phyloP scores from a whole-genome alignment of 2,329 filamentous ascomycete species.

The Fusarium hainanense region DNA sequence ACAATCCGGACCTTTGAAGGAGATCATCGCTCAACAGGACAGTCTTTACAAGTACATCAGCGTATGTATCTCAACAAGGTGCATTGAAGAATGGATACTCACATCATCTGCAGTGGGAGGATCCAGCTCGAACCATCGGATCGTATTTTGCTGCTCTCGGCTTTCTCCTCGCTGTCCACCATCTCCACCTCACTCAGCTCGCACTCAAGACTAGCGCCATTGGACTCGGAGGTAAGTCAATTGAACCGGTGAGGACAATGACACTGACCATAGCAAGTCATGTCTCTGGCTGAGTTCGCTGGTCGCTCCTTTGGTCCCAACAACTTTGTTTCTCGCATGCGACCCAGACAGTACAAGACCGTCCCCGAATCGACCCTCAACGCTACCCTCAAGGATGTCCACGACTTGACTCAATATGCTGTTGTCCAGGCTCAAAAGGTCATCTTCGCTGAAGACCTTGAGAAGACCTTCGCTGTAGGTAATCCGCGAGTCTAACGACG shows the following conservation, averaged over 20 bases:
- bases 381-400: conserved; percentile 32
- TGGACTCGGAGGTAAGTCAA: conserved; percentile 29
- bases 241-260: fast-evolving
- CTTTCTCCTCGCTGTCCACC: conserved; percentile 28
- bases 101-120: conserved; percentile 31
- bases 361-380: conserved; percentile 38
- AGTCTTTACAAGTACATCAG: conserved; percentile 43
- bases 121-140: conserved; percentile 35
- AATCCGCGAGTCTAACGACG: fast-evolving
- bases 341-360: conserved; percentile 35
- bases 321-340: conserved; percentile 32
- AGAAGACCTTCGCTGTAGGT: conserved; percentile 34
- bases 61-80: background rate
- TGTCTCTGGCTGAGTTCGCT: conserved; percentile 33
- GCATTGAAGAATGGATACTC: background rate
- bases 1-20: conserved; percentile 30
- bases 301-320: conserved; percentile 31
- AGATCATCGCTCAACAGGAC: conserved; percentile 38
- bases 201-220: conserved; percentile 25
- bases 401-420: conserved; percentile 34
- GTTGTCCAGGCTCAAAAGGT: conserved; percentile 28
- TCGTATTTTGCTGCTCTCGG: conserved; percentile 33
- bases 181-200: conserved; percentile 34
- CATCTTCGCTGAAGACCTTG: conserved; percentile 24
- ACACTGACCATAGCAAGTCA: background rate